These are phyloP conservation scores for Alternaria sp. DNA, from an alignment of 2,329 filamentous ascomycete genomes.

Conservation along the genomic window DNA sequence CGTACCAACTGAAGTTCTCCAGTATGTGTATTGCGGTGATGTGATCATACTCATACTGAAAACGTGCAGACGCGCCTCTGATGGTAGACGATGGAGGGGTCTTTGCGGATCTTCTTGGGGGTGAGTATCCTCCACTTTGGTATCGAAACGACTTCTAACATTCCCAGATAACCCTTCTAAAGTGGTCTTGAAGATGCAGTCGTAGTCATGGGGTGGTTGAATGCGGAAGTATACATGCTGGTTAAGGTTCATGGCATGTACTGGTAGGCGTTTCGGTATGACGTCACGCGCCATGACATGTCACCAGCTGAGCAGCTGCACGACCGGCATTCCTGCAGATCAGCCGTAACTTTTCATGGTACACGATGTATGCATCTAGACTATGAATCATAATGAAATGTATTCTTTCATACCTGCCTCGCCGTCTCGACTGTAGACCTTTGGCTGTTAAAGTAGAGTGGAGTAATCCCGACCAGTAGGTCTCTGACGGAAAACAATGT, in stretches of 20 bases:
- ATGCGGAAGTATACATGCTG: neutral
- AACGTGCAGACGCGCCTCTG: slow-evolving; percentile 14
- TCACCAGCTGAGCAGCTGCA: neutral
- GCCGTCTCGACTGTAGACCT: neutral
- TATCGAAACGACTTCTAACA: neutral
- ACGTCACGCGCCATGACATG: neutral
- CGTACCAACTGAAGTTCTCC: slow-evolving; percentile 22
- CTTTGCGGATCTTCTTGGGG: slow-evolving; percentile 19
- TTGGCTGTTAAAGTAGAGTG: neutral
- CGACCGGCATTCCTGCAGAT: neutral
- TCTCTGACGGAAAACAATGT: neutral
- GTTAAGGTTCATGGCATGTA: neutral
- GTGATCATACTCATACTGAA: neutral
- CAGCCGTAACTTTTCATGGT: neutral
- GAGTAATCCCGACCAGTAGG: neutral
- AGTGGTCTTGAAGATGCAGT: slow-evolving; percentile 11
- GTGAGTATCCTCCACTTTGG: slow-evolving; percentile 6
- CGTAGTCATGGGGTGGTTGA: neutral
- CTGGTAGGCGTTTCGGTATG: neutral
- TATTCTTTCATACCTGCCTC: neutral
- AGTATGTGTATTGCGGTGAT: slow-evolving; percentile 17
- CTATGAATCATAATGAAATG: neutral
- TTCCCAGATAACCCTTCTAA: neutral
- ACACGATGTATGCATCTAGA: neutral
- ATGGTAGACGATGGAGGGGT: slow-evolving; percentile 15